Percentiles rank a stretch among this genome's conserved stretches.
Evolutionary conservation across 805 yeast species (phyloP).

Genomic region (Starmerella powellii): DNA sequence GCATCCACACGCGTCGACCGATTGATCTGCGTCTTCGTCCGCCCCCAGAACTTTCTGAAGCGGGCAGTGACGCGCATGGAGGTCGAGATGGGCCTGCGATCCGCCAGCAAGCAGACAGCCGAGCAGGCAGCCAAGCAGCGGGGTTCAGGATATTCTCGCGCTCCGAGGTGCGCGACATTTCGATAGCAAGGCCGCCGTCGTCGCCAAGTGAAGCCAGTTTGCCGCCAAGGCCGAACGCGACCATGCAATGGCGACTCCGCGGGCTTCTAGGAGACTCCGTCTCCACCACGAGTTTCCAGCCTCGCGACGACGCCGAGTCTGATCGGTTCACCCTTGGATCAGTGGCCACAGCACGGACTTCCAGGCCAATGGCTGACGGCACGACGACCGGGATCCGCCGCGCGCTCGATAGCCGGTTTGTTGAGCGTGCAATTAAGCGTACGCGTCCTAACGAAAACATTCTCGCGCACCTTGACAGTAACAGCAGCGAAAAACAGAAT

Average conservation of each 20-base stretch:
- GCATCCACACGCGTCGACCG: conserved; percentile 1
- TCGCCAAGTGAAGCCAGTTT: neutral
- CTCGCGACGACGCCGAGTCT: neutral
- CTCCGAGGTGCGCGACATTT: neutral
- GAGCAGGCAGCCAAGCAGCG: neutral
- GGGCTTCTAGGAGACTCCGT: neutral
- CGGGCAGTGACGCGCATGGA: no score
- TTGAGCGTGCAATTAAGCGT: neutral
- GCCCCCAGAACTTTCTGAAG: neutral
- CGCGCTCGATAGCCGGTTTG: neutral
- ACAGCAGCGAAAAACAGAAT: neutral
- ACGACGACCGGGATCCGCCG: neutral
- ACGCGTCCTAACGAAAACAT: neutral
- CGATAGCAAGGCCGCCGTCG: neutral
- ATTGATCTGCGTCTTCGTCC: conserved; percentile 1
- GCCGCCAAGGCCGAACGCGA: neutral
- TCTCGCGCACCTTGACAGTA: neutral
- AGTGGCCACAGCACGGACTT: neutral
- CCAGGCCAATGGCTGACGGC: neutral
- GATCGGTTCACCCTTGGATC: conserved; percentile 1
- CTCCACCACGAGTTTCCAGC: neutral
- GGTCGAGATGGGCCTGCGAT: no score
- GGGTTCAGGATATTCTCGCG: neutral
- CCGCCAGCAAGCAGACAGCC: no score
- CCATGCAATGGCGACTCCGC: conserved; percentile 1